Evolutionary conservation across 257 asterid genomes (phyloP), one percentile per base, ranked within the genome.

Genomic region (Solanum paucissectum): DNA sequence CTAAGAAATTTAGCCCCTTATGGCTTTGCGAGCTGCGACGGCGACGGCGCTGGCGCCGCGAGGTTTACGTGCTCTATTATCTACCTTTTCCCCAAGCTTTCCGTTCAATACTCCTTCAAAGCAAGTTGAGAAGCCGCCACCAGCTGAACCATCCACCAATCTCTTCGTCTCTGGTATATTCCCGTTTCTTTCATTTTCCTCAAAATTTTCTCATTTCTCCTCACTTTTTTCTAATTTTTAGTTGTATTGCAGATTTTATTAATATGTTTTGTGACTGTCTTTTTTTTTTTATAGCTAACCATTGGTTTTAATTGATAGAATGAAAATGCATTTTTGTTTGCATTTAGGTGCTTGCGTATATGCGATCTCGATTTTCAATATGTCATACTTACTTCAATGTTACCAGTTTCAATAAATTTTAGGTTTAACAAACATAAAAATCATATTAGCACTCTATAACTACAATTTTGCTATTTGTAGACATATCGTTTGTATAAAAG

Each of bases 101-200:
- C 94, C 95, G 1, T 94, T 94, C 90, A 92, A 86, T 88, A 55
- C 89, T 2, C 97, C 95, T 0, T 91, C 88, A 60, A 18, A 91
- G 23, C 92, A 88, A 14, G 92, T 85, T 55, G 94, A 93, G 73
- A 93, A 93, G 93, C 94, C 93, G 72, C 96, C 98, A 74, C 92
- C 96, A 0, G 97, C 98, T 55, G 98, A 95, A 40, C 98, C 98
- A 52, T 94, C 97, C 36, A 90, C 92, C 89, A 95, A 95, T 91
- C 98, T 96, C 87, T 96, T 96, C 92, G 94, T 96, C 84, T 95
- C 98, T 29, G 99, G 98, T 92, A 86, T 36, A 1, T 72, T 7
- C 27, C 46, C 21, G 46, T 6, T 52, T 12, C 7, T 76, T 29
- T 66, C 20, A 25, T 27, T 27, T 66, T 66, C 73, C 74, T 25